Conservation (phyloP, 2,329 filamentous ascomycete species). For the Arthroderma sp. region DNA sequence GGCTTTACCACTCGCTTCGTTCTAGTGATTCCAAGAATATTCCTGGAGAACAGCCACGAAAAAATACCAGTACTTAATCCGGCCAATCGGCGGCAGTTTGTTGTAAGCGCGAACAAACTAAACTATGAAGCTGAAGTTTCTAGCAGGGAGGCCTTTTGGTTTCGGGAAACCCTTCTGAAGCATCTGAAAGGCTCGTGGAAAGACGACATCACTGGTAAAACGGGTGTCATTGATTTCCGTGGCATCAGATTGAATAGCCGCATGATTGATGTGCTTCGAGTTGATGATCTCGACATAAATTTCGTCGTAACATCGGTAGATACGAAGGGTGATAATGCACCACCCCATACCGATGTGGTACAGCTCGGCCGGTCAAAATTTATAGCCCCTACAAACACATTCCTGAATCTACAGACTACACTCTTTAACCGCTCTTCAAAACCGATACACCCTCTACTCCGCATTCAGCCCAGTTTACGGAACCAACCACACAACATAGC, state of each 20-base stretch:
- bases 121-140: constrained; percentile 66
- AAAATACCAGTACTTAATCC: constrained; percentile 70
- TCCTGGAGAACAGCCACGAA: constrained; percentile 61
- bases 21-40: constrained; percentile 61
- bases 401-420: constrained; percentile 55
- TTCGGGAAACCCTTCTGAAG: constrained; percentile 66
- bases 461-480: constrained; percentile 63
- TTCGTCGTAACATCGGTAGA: constrained; percentile 30
- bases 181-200: constrained; percentile 60
- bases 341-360: constrained; percentile 12
- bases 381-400: constrained; percentile 43
- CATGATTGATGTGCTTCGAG: constrained; percentile 71
- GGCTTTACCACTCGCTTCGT: constrained; percentile 58
- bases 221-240: constrained; percentile 62
- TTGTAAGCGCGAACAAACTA: constrained; percentile 68
- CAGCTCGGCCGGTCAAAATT: constrained; percentile 36
- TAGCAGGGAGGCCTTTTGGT: constrained; percentile 80
- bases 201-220: constrained; percentile 43
- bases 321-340: constrained; percentile 8
- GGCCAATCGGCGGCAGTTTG: constrained; percentile 77
- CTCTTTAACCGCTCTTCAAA: constrained; percentile 60
- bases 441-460: constrained; percentile 57
- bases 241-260: constrained; percentile 58
- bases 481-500: constrained; percentile 59
- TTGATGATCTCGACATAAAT: constrained; percentile 61